Percentiles rank a stretch among this genome's conserved stretches.
Conservation (phyloP, 2,329 filamentous ascomycete species). For the Penicillium concentricum region DNA sequence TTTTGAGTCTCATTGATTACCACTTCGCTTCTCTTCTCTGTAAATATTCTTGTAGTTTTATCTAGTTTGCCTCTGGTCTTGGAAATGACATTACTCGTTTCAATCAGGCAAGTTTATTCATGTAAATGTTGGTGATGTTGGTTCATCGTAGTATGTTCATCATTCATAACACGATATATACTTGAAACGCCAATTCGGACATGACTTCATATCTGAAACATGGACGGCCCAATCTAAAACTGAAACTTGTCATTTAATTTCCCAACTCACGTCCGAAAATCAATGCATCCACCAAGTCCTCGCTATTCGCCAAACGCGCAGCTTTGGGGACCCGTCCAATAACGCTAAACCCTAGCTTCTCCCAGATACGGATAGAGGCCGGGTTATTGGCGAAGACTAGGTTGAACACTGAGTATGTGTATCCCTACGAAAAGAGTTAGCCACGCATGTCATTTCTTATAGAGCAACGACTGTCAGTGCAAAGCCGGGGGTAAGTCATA, state of each 20-base stretch:
- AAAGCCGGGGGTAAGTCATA: constrained; percentile 10
- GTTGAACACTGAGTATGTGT: constrained; percentile 45
- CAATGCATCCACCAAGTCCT: constrained; percentile 40
- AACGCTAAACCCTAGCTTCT: constrained; percentile 37
- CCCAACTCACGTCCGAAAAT: constrained; percentile 38
- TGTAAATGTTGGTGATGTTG: background rate
- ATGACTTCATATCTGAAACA: background rate
- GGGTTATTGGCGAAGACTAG: constrained; percentile 42
- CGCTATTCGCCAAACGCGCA: constrained; percentile 37
- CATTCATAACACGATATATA: background rate
- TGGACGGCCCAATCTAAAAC: background rate
- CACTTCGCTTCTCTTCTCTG: constrained; percentile 14
- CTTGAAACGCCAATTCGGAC: background rate
- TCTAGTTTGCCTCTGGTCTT: constrained; percentile 2
- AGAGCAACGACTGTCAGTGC: background rate
- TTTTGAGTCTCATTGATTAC: constrained; percentile 4
- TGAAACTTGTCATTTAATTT: constrained; percentile 5
- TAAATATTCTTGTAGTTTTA: constrained; percentile 25
- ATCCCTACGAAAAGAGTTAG: constrained; percentile 29
- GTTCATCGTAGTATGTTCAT: background rate
- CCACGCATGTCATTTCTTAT: background rate
- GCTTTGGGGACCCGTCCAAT: constrained; percentile 40
- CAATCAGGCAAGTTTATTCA: background rate
- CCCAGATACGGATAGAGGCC: constrained; percentile 41
- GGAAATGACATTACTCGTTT: background rate